phyloP scores from a whole-genome alignment of 2,329 filamentous ascomycete genomes.

The Chaetoscypha palmicola region DNA sequence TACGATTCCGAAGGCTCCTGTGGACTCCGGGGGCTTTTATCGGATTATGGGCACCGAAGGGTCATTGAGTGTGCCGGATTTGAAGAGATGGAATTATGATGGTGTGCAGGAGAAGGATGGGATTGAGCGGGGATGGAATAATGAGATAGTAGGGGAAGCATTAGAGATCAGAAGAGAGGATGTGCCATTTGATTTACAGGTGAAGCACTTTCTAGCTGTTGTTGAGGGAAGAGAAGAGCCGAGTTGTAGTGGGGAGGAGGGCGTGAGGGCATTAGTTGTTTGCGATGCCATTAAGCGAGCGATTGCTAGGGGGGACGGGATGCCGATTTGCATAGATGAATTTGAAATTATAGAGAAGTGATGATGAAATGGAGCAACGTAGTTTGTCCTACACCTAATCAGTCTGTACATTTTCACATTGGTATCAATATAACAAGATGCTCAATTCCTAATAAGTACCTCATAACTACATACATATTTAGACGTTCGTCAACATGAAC shows the following conservation, averaged over 20 bases:
- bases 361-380: too few species aligned
- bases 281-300: conserved; percentile 44
- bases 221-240: conserved; percentile 37
- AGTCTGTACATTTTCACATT: too few species aligned
- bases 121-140: conserved; percentile 10
- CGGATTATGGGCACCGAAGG: conserved; percentile 47
- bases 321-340: conserved; percentile 14
- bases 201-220: conserved; percentile 45
- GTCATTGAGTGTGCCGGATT: conserved; percentile 47
- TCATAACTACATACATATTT: neutral
- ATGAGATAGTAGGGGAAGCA: conserved; percentile 11
- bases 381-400: too few species aligned
- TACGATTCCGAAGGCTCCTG: conserved; percentile 37
- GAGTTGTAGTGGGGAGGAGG: conserved; percentile 42
- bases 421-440: too few species aligned
- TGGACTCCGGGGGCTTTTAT: conserved; percentile 36
- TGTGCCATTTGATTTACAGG: conserved; percentile 46
- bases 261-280: conserved; percentile 44
- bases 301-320: conserved; percentile 31
- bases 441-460: neutral
- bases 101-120: conserved; percentile 28
- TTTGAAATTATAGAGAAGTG: conserved; percentile 10
- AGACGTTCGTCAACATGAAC: neutral
- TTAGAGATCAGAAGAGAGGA: conserved; percentile 22
- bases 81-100: conserved; percentile 42